These are phyloP conservation scores for Ascocoryne sarcoides DNA, from an alignment of 2,329 filamentous ascomycete species.

Conservation along the genomic window DNA sequence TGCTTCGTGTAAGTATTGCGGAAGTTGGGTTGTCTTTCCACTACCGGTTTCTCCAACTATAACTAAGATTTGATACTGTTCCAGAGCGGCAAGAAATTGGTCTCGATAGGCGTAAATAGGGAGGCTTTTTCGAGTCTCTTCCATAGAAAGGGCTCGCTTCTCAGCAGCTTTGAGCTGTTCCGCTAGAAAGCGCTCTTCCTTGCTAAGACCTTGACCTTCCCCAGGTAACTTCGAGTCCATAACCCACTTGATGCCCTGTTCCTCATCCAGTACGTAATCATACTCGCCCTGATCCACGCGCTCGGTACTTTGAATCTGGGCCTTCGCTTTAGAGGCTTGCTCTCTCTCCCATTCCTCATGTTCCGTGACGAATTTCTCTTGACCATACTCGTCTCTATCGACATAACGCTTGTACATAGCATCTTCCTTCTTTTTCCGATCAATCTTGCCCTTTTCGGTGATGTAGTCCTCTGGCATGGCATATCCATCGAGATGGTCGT, in stretches of 20 bases:
- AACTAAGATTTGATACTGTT: constrained; percentile 77
- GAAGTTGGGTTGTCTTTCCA: constrained; percentile 92
- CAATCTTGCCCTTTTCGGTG: constrained; percentile 84
- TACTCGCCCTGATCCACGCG: constrained; percentile 75
- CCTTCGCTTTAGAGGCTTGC: constrained; percentile 78
- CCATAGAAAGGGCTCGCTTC: constrained; percentile 77
- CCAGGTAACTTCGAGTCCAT: constrained; percentile 65
- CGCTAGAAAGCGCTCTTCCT: constrained; percentile 70
- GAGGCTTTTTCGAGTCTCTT: constrained; percentile 82
- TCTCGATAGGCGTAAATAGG: constrained; percentile 86
- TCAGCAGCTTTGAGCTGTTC: constrained; percentile 83
- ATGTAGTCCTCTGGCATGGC: constrained; percentile 91
- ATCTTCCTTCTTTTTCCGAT: constrained; percentile 78
- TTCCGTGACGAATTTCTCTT: constrained; percentile 85
- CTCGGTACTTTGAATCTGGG: constrained; percentile 69
- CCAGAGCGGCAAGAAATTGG: constrained; percentile 77
- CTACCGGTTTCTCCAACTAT: constrained; percentile 92
- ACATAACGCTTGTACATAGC: constrained; percentile 86
- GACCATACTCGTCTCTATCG: constrained; percentile 76
- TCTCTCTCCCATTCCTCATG: constrained; percentile 95
- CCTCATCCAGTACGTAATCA: constrained; percentile 85
- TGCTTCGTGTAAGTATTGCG: constrained; percentile 87
- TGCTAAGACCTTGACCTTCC: constrained; percentile 60
- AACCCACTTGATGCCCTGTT: constrained; percentile 79
- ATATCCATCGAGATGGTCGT: constrained; percentile 89